Base-by-base conservation (phyloP, 768 basidiomycete species). In the Hortiboletus flavorubellus region DNA sequence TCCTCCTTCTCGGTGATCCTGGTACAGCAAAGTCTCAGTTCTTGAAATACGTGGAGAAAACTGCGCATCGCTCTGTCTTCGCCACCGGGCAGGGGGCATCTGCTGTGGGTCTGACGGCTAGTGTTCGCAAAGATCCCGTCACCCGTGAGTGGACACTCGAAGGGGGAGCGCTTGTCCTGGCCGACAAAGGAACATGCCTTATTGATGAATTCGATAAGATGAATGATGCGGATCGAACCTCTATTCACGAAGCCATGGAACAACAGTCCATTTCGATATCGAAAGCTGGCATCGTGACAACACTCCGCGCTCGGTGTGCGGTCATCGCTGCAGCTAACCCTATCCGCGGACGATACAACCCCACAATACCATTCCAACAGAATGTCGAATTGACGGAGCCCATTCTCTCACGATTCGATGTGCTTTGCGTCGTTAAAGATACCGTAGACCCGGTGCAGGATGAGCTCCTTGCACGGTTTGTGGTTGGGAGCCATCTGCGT, bases 141-240 rank as follows among this genome's bases (percentile, higher is more conserved):
- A 98, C 97, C 11, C 82, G 88, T 18, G 97, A 98, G 73, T 99
- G 97, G 97, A 98, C 97, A 3, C 80, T 99, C 29, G 97, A 99
- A 72, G 97, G 97, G 14, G 97, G 97, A 9, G 97, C 97, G 3
- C 79, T 99, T 10, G 97, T 99, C n/a, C 79, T 99, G 18, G 97
- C 97, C 3, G 97, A 99, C 74, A 97, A 96, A 73, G 97, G 97
- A 12, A 92, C 89, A 29, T 98, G 97, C 67, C 77, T 98, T 37
- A 99, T 99, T 62, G 97, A 99, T 74, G 97, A 98, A 71, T 98
- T 99, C 70, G 97, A 99, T 78, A 99, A 99, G 79, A 99, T 99
- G 97, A 98, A 98, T 73, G 97, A 98, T 65, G 82, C 92, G 15
- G 96, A 99, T 70, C 81, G 96, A 63, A 98, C 95, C 15, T 97